Base-by-base conservation (phyloP, 2,329 filamentous ascomycete species). In the Penicillium palitans region DNA sequence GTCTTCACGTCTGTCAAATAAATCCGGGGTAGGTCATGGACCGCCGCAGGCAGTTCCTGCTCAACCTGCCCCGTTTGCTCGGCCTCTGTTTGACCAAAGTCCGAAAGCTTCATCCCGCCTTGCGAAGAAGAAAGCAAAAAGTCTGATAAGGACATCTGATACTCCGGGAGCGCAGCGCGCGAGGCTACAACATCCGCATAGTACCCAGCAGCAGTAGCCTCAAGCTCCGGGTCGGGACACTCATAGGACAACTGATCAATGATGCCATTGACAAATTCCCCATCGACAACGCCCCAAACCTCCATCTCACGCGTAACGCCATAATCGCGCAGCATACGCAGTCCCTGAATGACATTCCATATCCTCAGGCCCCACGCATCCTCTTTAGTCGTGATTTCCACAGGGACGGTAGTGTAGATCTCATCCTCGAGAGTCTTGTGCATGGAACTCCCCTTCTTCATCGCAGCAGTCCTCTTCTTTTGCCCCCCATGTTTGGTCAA, bases 1-100 rank as follows among this genome's bases (percentile, higher is more conserved):
- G 93, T 98, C 75, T 99, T 99, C 63, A 96, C 86, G 67, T 99
- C 95, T 0, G 87, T 87, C 49, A 99, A 79, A 72, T 96, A 97
- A n/a, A 89, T 74, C 54, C 78, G 72, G 3, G 69, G 67, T 4
- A 74, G 50, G 19, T 63, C 62, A 50, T 67, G 66, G 6, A 67
- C 59, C n/a, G 66, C 67, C 31, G 61, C 52, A 24, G 65, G 59
- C 1, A 57, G 48, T 51, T 68, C 59, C 17, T 13, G n/a, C 24
- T 54, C 44, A 24, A 37, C 2, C 8, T 40, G 17, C 15, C 58
- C 37, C 41, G 59, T 52, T 35, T 55, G 52, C n/a, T 58, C 52
- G 39, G 39, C 63, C 56, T 51, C 64, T 24, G 47, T 19, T 37
- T 64, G 47, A 4, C 55, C 60, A 45, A 63, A 24, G 41, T 78